Conservation (phyloP, 352 stramenopile species). For the Phytopythium litorale region DNA sequence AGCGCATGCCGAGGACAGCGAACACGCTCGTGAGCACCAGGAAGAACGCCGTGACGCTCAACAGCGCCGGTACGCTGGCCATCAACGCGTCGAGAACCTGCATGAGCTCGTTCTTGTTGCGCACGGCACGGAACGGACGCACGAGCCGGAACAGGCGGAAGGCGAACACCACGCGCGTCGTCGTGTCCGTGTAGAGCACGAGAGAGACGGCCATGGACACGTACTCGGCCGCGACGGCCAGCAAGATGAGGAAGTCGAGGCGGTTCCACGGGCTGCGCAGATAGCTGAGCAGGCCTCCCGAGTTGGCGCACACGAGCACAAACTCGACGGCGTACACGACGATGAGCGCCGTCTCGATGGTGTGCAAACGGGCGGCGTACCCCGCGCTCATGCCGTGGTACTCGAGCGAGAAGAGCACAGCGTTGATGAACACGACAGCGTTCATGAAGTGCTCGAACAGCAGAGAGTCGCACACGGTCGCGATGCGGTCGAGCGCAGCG, state of each 20-base stretch:
- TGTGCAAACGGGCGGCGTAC: slow-evolving; percentile 59
- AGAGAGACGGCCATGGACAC: slow-evolving; percentile 53
- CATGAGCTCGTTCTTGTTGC: slow-evolving; percentile 71
- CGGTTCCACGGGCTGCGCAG: slow-evolving; percentile 82
- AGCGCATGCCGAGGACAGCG: slow-evolving; percentile 79
- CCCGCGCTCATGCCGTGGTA: slow-evolving; percentile 61
- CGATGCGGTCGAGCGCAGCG: slow-evolving; percentile 44
- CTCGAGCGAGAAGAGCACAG: slow-evolving; percentile 70
- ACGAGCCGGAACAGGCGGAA: slow-evolving; percentile 78
- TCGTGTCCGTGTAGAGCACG: slow-evolving; percentile 59
- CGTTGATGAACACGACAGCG: slow-evolving; percentile 67
- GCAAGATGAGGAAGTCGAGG: slow-evolving; percentile 70
- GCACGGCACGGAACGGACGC: slow-evolving; percentile 68
- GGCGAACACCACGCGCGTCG: slow-evolving; percentile 69
- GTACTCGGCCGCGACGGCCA: slow-evolving; percentile 60
- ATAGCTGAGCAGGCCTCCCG: slow-evolving; percentile 57
- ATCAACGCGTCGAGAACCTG: slow-evolving; percentile 70
- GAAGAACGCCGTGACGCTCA: slow-evolving; percentile 60
- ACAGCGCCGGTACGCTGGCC: slow-evolving; percentile 57
- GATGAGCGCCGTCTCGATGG: slow-evolving; percentile 63
- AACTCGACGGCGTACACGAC: slow-evolving; percentile 71
- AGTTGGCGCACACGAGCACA: slow-evolving; percentile 47
- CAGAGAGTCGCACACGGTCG: slow-evolving; percentile 41
- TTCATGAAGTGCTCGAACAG: slow-evolving; percentile 82
- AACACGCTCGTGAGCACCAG: slow-evolving; percentile 73